Evolutionary conservation across 1,284 basidiomycete species (phyloP), one percentile per base, ranked within the genome.

Genomic region (Xerocomus nothofagi): DNA sequence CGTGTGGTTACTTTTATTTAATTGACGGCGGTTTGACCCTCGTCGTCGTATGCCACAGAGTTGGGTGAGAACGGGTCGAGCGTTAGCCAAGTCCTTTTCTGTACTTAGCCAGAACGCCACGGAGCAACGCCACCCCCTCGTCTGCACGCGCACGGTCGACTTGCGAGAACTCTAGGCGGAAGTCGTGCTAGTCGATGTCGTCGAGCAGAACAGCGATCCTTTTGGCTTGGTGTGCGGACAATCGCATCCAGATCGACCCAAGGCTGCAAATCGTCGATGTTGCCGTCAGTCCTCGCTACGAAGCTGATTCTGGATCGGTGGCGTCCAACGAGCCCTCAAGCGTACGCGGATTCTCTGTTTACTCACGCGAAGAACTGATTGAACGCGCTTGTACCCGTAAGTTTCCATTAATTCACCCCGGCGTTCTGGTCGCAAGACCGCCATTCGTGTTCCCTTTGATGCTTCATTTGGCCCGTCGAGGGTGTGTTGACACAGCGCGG

Each of bases 191-290:
- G 27, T 40, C 45, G 17, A 66, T 66, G 65, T 51, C 54, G 34
- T 49, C 53, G 26, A 47, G 50, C 38, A 56, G 14, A 32, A 42
- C 49, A 21, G 17, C 47, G 17, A 27, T 39, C 40, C 40, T 80
- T 23, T 54, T 80, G 10, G 56, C 61, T 37, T 84, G 81, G 81
- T 81, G 78, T 58, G 39, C 62, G 20, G 55, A 65, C 24, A 73
- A 76, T 57, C 67, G 65, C 47, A 62, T 84, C 39, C 58, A 60
- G 49, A 73, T 84, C 47, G 78, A 81, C 60, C 47, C 68, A 14
- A 65, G 72, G 38, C 58, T 84, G n/a, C 60, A 67, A 38, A 54
- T 83, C 46, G 51, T 58, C 42, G 57, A 58, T 21, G 53, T 38
- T 34, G 33, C 31, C 15, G 33, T 37, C 44, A 33, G 9, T 21